Conservation (phyloP, 2,329 filamentous ascomycete species). For the Pseudonectria foliicola region DNA sequence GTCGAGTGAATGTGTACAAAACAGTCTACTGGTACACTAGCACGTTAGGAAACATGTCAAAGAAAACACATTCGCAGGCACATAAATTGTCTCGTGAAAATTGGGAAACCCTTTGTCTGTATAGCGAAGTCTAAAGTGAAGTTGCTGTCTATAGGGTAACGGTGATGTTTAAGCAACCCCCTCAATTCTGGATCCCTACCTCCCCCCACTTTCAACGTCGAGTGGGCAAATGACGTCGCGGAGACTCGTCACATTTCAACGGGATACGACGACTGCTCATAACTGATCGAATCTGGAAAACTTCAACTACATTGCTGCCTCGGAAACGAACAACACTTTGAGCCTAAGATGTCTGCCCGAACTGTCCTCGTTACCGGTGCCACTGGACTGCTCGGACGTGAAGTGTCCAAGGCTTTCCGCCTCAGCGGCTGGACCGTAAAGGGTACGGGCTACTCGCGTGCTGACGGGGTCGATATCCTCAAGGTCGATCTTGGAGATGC, state of each 20-base stretch:
- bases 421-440: slow-evolving; percentile 55
- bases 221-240: slow-evolving; percentile 6
- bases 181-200: too few relatives aligned
- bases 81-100: too few relatives aligned
- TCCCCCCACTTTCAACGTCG: too few relatives aligned
- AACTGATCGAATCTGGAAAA: background rate
- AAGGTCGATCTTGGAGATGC: slow-evolving; percentile 47
- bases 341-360: slow-evolving; percentile 20
- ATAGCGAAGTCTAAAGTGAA: too few relatives aligned
- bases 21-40: too few relatives aligned
- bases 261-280: background rate
- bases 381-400: slow-evolving; percentile 74
- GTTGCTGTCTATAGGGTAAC: too few relatives aligned
- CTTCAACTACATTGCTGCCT: too few relatives aligned
- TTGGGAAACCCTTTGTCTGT: too few relatives aligned
- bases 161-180: too few relatives aligned
- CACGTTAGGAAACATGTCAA: too few relatives aligned
- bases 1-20: too few relatives aligned
- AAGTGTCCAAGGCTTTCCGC: slow-evolving; percentile 67
- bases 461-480: slow-evolving; percentile 61
- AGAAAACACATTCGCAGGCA: too few relatives aligned
- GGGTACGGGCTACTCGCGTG: slow-evolving; percentile 67
- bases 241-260: background rate
- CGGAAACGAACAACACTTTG: background rate
- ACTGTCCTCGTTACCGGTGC: slow-evolving; percentile 75